Base-by-base conservation (phyloP, 257 asterid species). In the Gardenia jasminoides region DNA sequence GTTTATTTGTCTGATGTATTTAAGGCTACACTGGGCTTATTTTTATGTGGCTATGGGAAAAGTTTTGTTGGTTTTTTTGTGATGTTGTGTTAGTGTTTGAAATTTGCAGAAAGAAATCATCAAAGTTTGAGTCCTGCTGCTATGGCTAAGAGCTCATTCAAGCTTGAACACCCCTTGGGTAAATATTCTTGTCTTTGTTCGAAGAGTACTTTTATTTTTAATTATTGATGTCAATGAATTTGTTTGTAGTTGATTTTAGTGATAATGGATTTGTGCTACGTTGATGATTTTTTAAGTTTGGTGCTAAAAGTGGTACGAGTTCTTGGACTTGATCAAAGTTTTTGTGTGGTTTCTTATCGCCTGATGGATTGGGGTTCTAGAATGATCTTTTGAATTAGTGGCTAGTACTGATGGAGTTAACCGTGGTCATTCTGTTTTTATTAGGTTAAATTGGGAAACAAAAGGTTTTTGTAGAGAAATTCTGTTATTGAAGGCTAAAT, bases 111-210 rank as follows among this genome's bases (percentile, higher is more conserved):
- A 82, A 78, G 81, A 74, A 80, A 86, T 82, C 86, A 69, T 30
- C 67, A 3, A 79, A 86, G 83, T 54, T 83, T 76, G 88, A 87
- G 70, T 67, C 78, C 70, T 84, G 67, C 86, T 83, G 61, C 87
- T 76, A 89, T 91, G 97, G 91, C 91, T 59, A 90, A 87, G 81
- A 83, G 87, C 78, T 83, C 90, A 26, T 91, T 91, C 89, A 89
- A 89, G 86, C 81, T 85, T 50, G 91, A 88, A 44, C 84, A 88
- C 54, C 87, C 98, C 70, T 73, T 91, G 79, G 98, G 98, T 93
- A 88, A 66, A 76, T 10, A 12, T 59, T 31, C 8, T n/a, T 28
- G 65, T 64, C 22, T 58, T 61, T 47, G 10, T 15, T 12, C 62
- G 6, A 31, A 58, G 65, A 22, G 39, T 39, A 1, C 20, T 76